Percentiles rank a stretch among this genome's conserved stretches.
These are phyloP conservation scores for Albatrellus ellisii DNA, from an alignment of 768 basidiomycete species.

Conservation along the genomic window DNA sequence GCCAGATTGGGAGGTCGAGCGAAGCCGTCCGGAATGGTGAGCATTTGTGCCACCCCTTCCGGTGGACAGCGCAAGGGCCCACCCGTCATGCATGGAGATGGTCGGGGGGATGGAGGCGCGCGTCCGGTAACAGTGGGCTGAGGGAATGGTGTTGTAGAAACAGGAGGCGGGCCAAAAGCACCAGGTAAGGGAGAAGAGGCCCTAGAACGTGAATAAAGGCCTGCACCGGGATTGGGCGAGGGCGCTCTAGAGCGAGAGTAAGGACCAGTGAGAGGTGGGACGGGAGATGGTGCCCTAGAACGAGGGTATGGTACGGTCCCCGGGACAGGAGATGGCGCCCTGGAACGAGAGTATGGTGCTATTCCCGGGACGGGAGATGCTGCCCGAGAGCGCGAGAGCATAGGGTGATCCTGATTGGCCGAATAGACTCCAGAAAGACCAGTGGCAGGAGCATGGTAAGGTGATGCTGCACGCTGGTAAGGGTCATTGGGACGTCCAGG, in stretches of 20 bases:
- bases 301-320: slow-evolving; percentile 1
- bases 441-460: slow-evolving; percentile 31
- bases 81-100: slow-evolving; percentile 8
- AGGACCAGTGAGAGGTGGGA: no score
- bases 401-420: slow-evolving; percentile 29
- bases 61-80: slow-evolving; percentile 1
- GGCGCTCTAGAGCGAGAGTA: no score
- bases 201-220: slow-evolving; percentile 12
- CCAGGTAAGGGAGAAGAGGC: no score
- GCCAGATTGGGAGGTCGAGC: slow-evolving; percentile 56
- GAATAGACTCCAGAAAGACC: not conserved
- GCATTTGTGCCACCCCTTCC: slow-evolving; percentile 15
- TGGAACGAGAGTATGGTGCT: slow-evolving; percentile 10
- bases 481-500: slow-evolving; percentile 3
- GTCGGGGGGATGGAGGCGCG: slow-evolving; percentile 6
- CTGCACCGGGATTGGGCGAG: slow-evolving; percentile 37
- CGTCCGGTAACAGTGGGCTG: slow-evolving; percentile 5
- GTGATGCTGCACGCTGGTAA: slow-evolving; percentile 12
- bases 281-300: slow-evolving; percentile 1
- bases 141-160: slow-evolving; percentile 11
- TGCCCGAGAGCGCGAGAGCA: slow-evolving; percentile 23
- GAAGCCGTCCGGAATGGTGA: slow-evolving; percentile 54
- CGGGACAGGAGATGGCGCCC: slow-evolving; percentile 9
- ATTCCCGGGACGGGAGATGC: slow-evolving; percentile 10
- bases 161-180: not conserved